Evolutionary conservation across 352 stramenopile species (phyloP).

Genomic region (Globisporangium orthogonon): DNA sequence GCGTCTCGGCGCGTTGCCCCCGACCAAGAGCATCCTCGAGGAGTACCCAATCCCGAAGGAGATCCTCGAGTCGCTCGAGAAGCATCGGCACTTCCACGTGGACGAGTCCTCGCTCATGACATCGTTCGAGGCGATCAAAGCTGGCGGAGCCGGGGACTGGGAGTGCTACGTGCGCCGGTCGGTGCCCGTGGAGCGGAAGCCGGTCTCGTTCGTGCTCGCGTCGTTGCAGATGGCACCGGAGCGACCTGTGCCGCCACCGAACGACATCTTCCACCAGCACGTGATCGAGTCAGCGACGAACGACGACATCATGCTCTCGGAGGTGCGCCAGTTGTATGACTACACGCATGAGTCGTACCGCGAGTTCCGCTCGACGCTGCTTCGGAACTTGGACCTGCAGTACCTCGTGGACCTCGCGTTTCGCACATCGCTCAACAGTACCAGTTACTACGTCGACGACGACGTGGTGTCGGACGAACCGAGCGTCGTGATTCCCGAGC

Average conservation of each 20-base stretch:
- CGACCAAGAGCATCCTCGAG: constrained; percentile 60
- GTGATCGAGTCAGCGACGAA: constrained; percentile 32
- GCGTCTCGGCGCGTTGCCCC: constrained; percentile 36
- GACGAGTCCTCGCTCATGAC: constrained; percentile 51
- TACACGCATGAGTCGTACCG: constrained; percentile 55
- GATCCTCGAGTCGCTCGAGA: constrained; percentile 54
- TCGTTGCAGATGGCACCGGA: constrained; percentile 45
- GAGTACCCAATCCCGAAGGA: constrained; percentile 70
- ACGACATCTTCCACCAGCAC: constrained; percentile 63
- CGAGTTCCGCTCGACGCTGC: constrained; percentile 48
- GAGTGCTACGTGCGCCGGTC: constrained; percentile 58
- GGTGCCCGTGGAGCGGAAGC: constrained; percentile 53
- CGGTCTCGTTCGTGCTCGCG: constrained; percentile 60
- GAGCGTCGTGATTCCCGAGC: constrained; percentile 36
- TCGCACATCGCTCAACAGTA: constrained; percentile 54
- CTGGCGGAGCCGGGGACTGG: constrained; percentile 20
- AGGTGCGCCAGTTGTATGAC: constrained; percentile 62
- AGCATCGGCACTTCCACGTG: constrained; percentile 56
- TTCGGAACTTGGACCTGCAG: constrained; percentile 51
- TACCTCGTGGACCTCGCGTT: constrained; percentile 68
- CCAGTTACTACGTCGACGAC: constrained; percentile 49
- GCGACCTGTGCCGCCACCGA: constrained; percentile 38
- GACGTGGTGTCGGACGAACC: constrained; percentile 23
- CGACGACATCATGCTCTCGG: constrained; percentile 49
- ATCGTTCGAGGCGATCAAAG: constrained; percentile 42